A percentile compares a stretch with the other conserved stretches of the same genome.
These are phyloP conservation scores for Penicillium sp. DNA, from an alignment of 2,329 filamentous ascomycete genomes.

Conservation along the genomic window DNA sequence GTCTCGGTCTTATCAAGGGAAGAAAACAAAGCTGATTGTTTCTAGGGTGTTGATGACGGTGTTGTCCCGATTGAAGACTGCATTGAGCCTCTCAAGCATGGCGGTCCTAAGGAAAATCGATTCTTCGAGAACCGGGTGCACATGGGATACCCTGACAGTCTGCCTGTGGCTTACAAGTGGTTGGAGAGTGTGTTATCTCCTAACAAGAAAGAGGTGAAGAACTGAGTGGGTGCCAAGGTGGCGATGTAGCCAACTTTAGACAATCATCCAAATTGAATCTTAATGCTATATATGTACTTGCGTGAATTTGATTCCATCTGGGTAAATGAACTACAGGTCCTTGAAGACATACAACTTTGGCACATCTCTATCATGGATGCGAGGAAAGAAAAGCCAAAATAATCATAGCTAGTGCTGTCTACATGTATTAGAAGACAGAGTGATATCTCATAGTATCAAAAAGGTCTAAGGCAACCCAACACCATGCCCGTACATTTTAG, in stretches of 20 bases:
- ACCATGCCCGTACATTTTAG: not conserved
- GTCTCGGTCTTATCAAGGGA: not conserved
- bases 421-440: not conserved
- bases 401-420: not conserved
- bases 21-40: constrained; percentile 1
- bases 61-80: constrained; percentile 68
- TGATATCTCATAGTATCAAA: not conserved
- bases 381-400: not conserved
- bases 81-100: constrained; percentile 63
- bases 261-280: not conserved
- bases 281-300: not conserved
- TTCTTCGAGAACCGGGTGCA: constrained; percentile 61
- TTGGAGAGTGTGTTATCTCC: constrained; percentile 32
- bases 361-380: not conserved
- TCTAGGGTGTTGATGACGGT: constrained; percentile 60
- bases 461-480: not conserved
- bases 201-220: constrained; percentile 20
- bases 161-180: constrained; percentile 40
- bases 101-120: constrained; percentile 63
- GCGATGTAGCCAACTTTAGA: not conserved
- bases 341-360: not conserved
- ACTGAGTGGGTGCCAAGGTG: constrained; percentile 11
- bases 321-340: not conserved
- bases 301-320: not conserved
- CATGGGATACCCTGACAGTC: constrained; percentile 62